These are phyloP conservation scores for Aspergillus sclerotiicarbonarius DNA, from an alignment of 495 filamentous ascomycete species.

Conservation along the genomic window DNA sequence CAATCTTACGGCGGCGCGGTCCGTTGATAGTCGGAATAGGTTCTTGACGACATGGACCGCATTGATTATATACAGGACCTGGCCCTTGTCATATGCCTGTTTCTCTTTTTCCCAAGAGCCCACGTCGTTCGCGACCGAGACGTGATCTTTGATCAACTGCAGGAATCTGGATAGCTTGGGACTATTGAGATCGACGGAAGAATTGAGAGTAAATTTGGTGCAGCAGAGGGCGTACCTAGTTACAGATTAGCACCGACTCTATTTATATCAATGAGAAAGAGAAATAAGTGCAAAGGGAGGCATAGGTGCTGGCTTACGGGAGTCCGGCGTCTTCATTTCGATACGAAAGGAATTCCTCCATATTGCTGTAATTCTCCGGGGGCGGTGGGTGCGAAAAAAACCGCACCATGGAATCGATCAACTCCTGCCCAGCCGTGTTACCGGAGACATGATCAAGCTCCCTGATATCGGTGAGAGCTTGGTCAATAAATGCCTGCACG, in stretches of 20 bases:
- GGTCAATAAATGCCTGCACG: constrained; percentile 3
- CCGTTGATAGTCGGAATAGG: neutral
- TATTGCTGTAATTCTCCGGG: neutral
- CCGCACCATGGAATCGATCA: constrained; percentile 1
- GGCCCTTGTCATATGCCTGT: constrained; percentile 7
- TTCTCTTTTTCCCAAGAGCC: constrained; percentile 19
- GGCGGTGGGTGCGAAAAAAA: constrained; percentile 2
- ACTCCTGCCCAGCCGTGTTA: constrained; percentile 3
- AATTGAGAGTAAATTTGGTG: constrained; percentile 15
- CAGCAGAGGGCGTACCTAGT: constrained; percentile 9
- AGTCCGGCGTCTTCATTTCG: constrained; percentile 10
- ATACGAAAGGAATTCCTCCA: constrained; percentile 12
- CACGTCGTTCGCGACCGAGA: constrained; percentile 18
- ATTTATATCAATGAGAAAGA: too few species aligned
- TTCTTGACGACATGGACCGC: constrained; percentile 15
- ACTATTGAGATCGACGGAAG: constrained; percentile 8
- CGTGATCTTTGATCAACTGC: constrained; percentile 12
- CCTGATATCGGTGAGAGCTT: constrained; percentile 1
- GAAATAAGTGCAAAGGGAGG: neutral
- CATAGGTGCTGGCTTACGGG: constrained; percentile 1
- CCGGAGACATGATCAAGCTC: neutral
- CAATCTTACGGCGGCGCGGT: constrained; percentile 8
- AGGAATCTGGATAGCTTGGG: constrained; percentile 1
- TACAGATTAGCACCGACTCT: neutral
- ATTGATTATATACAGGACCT: constrained; percentile 14